These are phyloP conservation scores for Yarrowia keelungensis DNA, from an alignment of 805 yeast genomes.

Conservation along the genomic window DNA sequence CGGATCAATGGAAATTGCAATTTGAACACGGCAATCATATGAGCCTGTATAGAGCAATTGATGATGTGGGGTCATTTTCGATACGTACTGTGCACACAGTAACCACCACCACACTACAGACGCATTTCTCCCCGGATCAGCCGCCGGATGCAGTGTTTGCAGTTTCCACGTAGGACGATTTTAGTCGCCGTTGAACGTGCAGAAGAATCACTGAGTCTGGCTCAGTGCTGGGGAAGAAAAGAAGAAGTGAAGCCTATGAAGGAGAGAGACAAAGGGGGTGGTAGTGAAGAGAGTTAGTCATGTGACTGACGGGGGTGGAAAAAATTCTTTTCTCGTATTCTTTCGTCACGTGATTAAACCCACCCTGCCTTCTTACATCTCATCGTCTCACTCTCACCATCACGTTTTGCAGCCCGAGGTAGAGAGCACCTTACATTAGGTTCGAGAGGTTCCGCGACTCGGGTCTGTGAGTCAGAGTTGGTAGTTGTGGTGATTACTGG, in stretches of 20 bases:
- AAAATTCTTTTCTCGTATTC: too few relatives aligned
- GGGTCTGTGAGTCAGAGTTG: constrained; percentile 28
- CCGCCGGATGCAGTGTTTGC: constrained; percentile 24
- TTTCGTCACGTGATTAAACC: not conserved
- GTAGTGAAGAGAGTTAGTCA: too few relatives aligned
- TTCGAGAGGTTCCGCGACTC: constrained; percentile 7
- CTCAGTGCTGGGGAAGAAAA: constrained; percentile 8
- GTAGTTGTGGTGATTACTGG: too few relatives aligned
- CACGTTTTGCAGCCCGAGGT: constrained; percentile 8
- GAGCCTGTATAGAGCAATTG: too few relatives aligned
- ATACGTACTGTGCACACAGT: too few relatives aligned
- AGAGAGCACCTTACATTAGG: not conserved
- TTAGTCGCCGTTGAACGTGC: constrained; percentile 15
- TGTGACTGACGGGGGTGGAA: too few relatives aligned
- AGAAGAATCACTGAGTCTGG: constrained; percentile 38
- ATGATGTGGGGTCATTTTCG: too few relatives aligned
- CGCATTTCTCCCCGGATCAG: constrained; percentile 7
- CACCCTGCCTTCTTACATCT: not conserved
- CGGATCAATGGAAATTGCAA: too few relatives aligned
- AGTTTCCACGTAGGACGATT: too few relatives aligned
- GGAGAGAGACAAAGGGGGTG: too few relatives aligned
- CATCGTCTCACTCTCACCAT: too few relatives aligned
- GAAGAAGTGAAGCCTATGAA: not conserved
- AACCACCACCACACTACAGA: not conserved
- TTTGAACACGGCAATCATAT: not conserved